Evolutionary conservation across 441 rosid species (phyloP).

Genomic region (Cnidoscolus chayamansa): DNA sequence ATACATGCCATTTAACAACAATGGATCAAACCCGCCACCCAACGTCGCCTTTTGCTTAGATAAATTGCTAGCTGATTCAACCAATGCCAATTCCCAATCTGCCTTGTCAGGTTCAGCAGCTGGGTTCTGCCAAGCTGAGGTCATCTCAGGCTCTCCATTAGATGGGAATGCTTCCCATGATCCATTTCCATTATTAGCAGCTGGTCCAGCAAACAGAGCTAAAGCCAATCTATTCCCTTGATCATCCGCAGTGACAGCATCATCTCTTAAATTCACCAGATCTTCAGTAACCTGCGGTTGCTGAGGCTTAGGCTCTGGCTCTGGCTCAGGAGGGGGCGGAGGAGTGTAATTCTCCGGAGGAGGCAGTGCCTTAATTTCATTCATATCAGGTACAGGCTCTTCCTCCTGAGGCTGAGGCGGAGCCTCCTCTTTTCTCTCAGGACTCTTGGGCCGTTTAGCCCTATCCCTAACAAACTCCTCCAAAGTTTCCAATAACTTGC

Average conservation of each 20-base stretch:
- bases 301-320: constrained; percentile 30
- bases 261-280: constrained; percentile 40
- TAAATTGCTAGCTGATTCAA: constrained; percentile 49
- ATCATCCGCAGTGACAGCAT: constrained; percentile 42
- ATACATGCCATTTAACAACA: constrained; percentile 67
- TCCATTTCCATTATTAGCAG: constrained; percentile 20
- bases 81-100: constrained; percentile 68
- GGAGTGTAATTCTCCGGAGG: constrained; percentile 31
- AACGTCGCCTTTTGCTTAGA: constrained; percentile 57
- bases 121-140: constrained; percentile 81
- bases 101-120: constrained; percentile 67
- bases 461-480: constrained; percentile 94
- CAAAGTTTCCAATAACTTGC: constrained; percentile 81
- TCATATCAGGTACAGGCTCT: constrained; percentile 41
- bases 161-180: constrained; percentile 23
- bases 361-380: constrained; percentile 34
- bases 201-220: constrained; percentile 39
- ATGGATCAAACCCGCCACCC: constrained; percentile 60
- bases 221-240: constrained; percentile 31
- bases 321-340: constrained; percentile 34
- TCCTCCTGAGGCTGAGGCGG: constrained; percentile 47
- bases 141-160: constrained; percentile 32
- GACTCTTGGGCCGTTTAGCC: constrained; percentile 78
- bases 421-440: constrained; percentile 67
- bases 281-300: constrained; percentile 43